These are phyloP conservation scores for Leccinum uliginosum DNA, from an alignment of 768 basidiomycete species.

Conservation along the genomic window DNA sequence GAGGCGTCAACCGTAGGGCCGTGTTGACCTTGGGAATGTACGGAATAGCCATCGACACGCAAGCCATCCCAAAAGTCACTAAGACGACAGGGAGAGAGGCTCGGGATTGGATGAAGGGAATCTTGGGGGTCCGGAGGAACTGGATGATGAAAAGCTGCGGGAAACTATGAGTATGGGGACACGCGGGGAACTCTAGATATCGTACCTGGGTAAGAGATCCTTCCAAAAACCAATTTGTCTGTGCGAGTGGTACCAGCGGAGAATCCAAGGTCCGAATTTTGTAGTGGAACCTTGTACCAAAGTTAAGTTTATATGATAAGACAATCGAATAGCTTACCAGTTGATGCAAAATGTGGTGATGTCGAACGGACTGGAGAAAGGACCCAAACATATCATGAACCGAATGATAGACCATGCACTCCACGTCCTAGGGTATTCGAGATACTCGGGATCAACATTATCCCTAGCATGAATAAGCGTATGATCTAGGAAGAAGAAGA, in stretches of 20 bases:
- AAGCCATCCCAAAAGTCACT: conserved; percentile 30
- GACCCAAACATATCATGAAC: conserved; percentile 35
- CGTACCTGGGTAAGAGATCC: conserved; percentile 34
- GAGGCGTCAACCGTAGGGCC: conserved; percentile 26
- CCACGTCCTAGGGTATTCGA: conserved; percentile 29
- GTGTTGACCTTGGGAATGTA: conserved; percentile 30
- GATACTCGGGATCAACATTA: conserved; percentile 36
- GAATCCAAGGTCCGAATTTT: conserved; percentile 25
- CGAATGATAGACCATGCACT: conserved; percentile 32
- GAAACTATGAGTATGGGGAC: not conserved
- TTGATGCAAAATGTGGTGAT: conserved; percentile 30
- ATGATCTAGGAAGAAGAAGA: not conserved
- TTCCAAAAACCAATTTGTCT: conserved; percentile 36
- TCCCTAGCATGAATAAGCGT: conserved; percentile 24
- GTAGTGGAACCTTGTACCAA: conserved; percentile 27
- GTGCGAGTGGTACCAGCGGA: conserved; percentile 29
- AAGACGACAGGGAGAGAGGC: conserved; percentile 25
- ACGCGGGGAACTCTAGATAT: not conserved
- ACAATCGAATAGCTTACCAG: conserved; percentile 18
- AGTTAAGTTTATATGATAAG: not conserved
- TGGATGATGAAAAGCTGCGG: conserved; percentile 30
- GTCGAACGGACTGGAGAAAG: conserved; percentile 35
- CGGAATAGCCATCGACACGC: conserved; percentile 30
- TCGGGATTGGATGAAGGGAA: conserved; percentile 31
- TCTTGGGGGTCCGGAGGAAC: conserved; percentile 29